Percentiles rank a stretch among this genome's conserved stretches.
phyloP scores from a whole-genome alignment of 352 stramenopile genomes.

The Elongisporangium senticosum region DNA sequence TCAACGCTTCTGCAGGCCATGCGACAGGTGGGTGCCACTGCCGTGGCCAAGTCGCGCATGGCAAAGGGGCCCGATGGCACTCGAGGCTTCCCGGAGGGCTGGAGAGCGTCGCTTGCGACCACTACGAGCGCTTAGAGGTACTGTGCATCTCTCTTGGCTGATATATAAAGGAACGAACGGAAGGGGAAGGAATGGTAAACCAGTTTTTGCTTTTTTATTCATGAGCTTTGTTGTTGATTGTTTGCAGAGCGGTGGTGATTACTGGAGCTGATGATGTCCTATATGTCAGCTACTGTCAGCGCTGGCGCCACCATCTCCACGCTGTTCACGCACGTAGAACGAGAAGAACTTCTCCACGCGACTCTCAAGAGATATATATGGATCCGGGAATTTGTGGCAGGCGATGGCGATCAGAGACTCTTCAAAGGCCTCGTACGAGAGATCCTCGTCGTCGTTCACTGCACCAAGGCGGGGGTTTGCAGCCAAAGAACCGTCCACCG shows the following conservation, averaged over 20 bases:
- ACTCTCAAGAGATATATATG: conserved; percentile 73
- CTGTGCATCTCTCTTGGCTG: neutral
- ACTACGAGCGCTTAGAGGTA: neutral
- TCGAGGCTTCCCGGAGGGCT: conserved; percentile 56
- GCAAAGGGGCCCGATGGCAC: conserved; percentile 70
- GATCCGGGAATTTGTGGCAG: conserved; percentile 75
- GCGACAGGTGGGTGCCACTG: conserved; percentile 55
- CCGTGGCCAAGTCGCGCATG: conserved; percentile 57
- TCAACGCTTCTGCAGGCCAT: conserved; percentile 63
- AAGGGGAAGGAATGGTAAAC: conserved; percentile 4
- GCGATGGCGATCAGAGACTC: conserved; percentile 63
- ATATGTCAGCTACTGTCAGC: neutral
- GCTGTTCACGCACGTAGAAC: conserved; percentile 40
- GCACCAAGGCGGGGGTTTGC: neutral
- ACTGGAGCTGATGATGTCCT: neutral
- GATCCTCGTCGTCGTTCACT: conserved; percentile 39
- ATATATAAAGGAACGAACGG: neutral
- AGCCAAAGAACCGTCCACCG: neutral
- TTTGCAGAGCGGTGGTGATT: neutral
- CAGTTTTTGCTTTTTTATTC: neutral
- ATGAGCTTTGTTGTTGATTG: neutral
- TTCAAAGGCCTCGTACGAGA: conserved; percentile 61
- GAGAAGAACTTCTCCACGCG: conserved; percentile 71
- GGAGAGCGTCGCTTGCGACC: conserved; percentile 17
- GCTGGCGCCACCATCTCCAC: neutral